Evolutionary conservation across 2,329 filamentous ascomycete species (phyloP), one percentile per base, ranked within the genome.

Genomic region (Claviceps pusilla): DNA sequence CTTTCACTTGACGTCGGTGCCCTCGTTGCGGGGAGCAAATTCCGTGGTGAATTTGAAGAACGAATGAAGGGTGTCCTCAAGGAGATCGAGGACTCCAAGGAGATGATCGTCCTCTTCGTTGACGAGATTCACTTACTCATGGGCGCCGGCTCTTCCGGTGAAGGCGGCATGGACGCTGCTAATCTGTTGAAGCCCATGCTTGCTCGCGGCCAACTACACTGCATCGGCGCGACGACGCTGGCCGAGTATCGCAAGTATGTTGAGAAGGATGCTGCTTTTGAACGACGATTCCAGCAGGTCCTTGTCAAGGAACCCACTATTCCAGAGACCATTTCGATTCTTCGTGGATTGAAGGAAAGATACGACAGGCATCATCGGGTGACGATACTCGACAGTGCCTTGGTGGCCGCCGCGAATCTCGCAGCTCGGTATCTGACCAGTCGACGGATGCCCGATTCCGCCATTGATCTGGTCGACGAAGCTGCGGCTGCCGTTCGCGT

Each of bases 361-460:
- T 98, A 97, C 71, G 93, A 98, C 72, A 88, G 95, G 51, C 93
- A 98, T 70, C 93, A 98, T 69, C 90, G 91, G 76, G 93, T 98
- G 63, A 97, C 84, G 60, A 98, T 98, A 60, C 83, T 91, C 47
- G 93, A 98, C 65, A 89, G 84, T 64, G 93, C 93, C 58, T 87
- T 98, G 58, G 91, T 98, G 16, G 80, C 90, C 51, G 82, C 93
- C 5, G 88, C 93, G n/a, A 94, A 83, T 54, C 80, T 98, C 52
- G 93, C 93, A 14, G 87, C 91, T 50, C 85, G 93, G 55, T 98
- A 98, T 63, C 83, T 98, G 53, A 98, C 93, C 1, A 83, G 86
- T 51, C 81, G 93, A 61, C 83, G 93, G 65, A 80, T 98, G 58
- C 93, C 93, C 3, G 93, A 98, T 69, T 98, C 93, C 3, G 93